A percentile compares a stretch with the other conserved stretches of the same genome.
These are phyloP conservation scores for Omphalotus guepiniiformis DNA, from an alignment of 768 basidiomycete species.

Conservation along the genomic window DNA sequence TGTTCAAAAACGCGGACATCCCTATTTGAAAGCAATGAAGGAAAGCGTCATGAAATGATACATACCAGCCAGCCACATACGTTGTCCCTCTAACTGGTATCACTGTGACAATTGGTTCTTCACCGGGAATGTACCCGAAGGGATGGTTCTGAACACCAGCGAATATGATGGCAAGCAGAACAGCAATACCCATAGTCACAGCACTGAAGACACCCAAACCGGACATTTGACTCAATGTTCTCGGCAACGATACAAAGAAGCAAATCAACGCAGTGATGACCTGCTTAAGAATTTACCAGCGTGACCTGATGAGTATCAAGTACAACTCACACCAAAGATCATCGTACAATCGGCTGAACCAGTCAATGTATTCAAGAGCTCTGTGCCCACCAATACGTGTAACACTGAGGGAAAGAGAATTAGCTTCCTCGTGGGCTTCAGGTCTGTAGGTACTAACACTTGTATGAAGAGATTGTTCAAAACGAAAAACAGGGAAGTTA, in stretches of 20 bases:
- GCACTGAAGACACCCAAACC: constrained; percentile 36
- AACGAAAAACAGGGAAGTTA: constrained; percentile 48
- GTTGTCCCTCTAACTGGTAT: constrained; percentile 34
- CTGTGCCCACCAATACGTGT: constrained; percentile 42
- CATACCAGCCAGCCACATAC: constrained; percentile 30
- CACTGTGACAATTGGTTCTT: constrained; percentile 32
- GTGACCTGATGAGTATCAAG: not conserved
- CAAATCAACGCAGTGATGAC: constrained; percentile 32
- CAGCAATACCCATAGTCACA: constrained; percentile 43
- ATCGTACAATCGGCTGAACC: constrained; percentile 38
- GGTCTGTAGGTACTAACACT: constrained; percentile 23
- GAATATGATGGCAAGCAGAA: constrained; percentile 39
- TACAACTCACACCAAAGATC: constrained; percentile 22
- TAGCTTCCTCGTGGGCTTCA: not conserved
- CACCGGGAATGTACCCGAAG: constrained; percentile 31
- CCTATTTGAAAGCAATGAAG: constrained; percentile 17
- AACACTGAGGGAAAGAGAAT: constrained; percentile 24
- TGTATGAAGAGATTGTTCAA: constrained; percentile 55
- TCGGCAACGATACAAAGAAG: constrained; percentile 39
- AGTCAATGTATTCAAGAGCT: constrained; percentile 41
- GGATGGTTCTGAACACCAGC: constrained; percentile 38
- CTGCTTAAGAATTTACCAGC: constrained; percentile 4
- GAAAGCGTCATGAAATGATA: not conserved
- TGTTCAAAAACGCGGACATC: constrained; percentile 45
- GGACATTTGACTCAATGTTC: constrained; percentile 39